phyloP scores from a whole-genome alignment of 495 filamentous ascomycete species.

The Astrothelium subdiscretum region DNA sequence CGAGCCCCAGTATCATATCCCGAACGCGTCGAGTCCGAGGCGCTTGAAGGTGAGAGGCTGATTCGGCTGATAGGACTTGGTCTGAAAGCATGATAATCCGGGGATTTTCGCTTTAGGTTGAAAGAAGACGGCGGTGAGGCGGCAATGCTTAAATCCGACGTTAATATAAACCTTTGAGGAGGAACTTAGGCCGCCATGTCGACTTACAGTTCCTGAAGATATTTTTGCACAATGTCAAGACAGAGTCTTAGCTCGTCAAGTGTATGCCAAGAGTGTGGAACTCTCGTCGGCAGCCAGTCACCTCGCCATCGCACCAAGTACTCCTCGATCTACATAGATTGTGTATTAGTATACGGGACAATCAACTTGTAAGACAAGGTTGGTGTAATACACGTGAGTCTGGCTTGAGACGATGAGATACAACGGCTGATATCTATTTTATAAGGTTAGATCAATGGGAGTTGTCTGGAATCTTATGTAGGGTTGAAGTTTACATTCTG shows the following conservation, averaged over 20 bases:
- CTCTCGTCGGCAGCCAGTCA: not conserved
- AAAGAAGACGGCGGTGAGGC: not conserved
- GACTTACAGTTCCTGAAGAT: constrained; percentile 20
- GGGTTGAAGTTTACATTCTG: not conserved
- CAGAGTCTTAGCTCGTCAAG: constrained; percentile 20
- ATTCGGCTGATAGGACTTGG: not conserved
- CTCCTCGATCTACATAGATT: constrained; percentile 21
- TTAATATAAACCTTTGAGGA: not conserved
- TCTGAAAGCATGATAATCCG: constrained; percentile 10
- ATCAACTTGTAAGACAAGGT: not conserved
- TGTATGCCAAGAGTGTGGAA: constrained; percentile 26
- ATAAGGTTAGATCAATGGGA: not conserved
- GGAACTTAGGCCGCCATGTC: constrained; percentile 3
- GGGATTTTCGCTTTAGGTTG: constrained; percentile 21
- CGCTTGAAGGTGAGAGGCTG: not conserved
- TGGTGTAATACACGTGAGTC: not conserved
- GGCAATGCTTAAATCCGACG: not conserved
- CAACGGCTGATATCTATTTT: not conserved
- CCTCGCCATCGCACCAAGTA: constrained; percentile 27
- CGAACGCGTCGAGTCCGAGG: not conserved
- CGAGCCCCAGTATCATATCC: not conserved
- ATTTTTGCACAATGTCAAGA: constrained; percentile 25
- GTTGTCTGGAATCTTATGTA: not conserved
- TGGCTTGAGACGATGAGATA: not conserved
- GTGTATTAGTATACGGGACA: not conserved